Evolutionary conservation across 139 green algal genomes (phyloP).

Genomic region (Mesostigma viride): DNA sequence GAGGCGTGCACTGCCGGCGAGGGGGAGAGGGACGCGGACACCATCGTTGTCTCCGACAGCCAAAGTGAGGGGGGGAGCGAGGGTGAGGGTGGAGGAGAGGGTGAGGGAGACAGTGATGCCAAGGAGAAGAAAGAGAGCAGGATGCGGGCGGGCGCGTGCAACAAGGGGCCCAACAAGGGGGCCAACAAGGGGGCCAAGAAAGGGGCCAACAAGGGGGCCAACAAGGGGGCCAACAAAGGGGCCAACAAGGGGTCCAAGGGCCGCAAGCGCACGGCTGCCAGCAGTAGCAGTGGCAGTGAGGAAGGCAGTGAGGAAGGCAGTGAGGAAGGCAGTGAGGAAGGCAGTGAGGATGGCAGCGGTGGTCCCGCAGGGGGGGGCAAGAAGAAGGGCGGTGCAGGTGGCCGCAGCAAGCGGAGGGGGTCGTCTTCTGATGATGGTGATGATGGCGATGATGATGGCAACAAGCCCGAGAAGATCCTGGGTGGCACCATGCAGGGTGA

Average conservation of each 20-base stretch:
- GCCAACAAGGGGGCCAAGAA: too few relatives aligned
- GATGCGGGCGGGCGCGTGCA: not conserved
- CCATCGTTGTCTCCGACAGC: not conserved
- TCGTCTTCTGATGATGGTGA: not conserved
- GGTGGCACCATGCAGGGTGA: not conserved
- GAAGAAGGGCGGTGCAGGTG: not conserved
- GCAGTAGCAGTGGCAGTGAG: not conserved
- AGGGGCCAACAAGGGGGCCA: too few relatives aligned
- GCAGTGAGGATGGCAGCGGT: not conserved
- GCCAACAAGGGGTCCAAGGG: too few relatives aligned
- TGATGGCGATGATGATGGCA: not conserved
- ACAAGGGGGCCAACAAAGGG: too few relatives aligned
- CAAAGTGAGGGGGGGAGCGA: not conserved
- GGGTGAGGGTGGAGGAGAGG: not conserved
- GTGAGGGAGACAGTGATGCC: not conserved
- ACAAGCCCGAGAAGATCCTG: too few relatives aligned
- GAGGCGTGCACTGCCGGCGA: not conserved
- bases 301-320: not conserved
- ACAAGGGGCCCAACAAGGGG: not conserved
- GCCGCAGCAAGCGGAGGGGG: not conserved
- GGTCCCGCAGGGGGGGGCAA: not conserved
- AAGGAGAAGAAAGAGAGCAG: constrained; percentile 4
- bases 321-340: not conserved
- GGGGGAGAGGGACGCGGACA: not conserved
- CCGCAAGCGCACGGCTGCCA: too few relatives aligned